Conservation (phyloP, 2,329 filamentous ascomycete species). For the Chlorencoelia australis region DNA sequence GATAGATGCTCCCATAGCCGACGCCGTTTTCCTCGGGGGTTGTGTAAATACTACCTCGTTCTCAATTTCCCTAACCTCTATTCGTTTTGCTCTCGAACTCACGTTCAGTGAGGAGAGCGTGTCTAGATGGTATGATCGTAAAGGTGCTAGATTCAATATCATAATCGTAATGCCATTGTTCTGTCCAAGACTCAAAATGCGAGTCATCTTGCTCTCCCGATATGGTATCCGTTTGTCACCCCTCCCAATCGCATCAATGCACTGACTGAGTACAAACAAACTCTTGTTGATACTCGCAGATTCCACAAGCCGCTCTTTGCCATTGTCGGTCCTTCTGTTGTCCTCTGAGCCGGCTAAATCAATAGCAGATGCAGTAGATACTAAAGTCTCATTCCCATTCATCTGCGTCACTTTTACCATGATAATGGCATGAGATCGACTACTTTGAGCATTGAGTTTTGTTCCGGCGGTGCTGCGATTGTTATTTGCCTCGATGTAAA, state of each 20-base stretch:
- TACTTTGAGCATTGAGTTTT: slow-evolving; percentile 87
- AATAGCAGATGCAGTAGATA: slow-evolving; percentile 86
- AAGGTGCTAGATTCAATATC: slow-evolving; percentile 87
- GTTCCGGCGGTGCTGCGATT: slow-evolving; percentile 85
- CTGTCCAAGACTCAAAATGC: slow-evolving; percentile 83
- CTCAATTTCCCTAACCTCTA: slow-evolving; percentile 90
- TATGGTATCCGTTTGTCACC: slow-evolving; percentile 76
- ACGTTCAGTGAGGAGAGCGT: slow-evolving; percentile 91
- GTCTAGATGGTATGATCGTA: slow-evolving; percentile 88
- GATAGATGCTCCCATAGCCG: slow-evolving; percentile 32
- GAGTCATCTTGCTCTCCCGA: slow-evolving; percentile 88
- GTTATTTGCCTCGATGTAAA: slow-evolving; percentile 87
- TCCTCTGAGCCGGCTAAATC: slow-evolving; percentile 94
- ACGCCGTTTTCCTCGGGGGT: slow-evolving; percentile 44
- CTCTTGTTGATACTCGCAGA: slow-evolving; percentile 97
- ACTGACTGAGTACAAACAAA: slow-evolving; percentile 86
- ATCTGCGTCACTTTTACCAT: slow-evolving; percentile 80
- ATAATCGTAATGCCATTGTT: slow-evolving; percentile 94
- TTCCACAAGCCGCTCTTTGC: slow-evolving; percentile 84
- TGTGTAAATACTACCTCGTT: slow-evolving; percentile 88
- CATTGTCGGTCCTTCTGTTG: slow-evolving; percentile 88
- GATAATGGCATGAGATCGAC: slow-evolving; percentile 80
- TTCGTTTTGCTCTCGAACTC: slow-evolving; percentile 89
- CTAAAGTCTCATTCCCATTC: slow-evolving; percentile 53
- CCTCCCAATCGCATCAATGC: slow-evolving; percentile 83